A percentile compares a stretch with the other conserved stretches of the same genome.
Conservation (phyloP, 1,284 basidiomycete species). For the Rhodotorula sp. region DNA sequence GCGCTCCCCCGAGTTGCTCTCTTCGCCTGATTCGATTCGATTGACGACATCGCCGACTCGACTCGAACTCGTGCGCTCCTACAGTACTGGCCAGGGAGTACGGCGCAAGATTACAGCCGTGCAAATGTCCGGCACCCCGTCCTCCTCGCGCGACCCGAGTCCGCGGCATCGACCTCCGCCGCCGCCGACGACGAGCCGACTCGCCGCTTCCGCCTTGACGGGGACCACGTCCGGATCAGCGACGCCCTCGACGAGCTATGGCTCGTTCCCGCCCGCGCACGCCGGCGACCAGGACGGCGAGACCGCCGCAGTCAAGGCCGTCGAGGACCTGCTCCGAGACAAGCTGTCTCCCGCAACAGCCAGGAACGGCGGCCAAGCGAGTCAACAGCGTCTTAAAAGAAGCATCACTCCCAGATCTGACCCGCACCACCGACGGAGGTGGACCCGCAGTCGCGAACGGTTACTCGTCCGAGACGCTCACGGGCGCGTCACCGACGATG, state of each 20-base stretch:
- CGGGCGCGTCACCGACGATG: constrained; percentile 18
- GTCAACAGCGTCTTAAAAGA: no score
- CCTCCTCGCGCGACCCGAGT: background rate
- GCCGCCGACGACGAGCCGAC: no score
- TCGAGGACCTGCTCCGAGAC: constrained; percentile 1
- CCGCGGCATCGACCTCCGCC: background rate
- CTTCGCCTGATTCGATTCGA: no score
- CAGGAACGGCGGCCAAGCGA: no score
- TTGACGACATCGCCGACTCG: no score
- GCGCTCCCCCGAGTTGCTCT: no score
- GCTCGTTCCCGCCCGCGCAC: constrained; percentile 30
- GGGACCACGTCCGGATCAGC: constrained; percentile 30
- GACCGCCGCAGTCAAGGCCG: background rate
- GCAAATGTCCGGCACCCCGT: background rate
- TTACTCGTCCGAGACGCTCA: constrained; percentile 6
- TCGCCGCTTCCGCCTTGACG: constrained; percentile 20
- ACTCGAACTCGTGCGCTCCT: no score
- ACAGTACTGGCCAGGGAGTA: no score
- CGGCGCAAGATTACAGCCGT: no score
- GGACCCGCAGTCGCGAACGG: constrained; percentile 22
- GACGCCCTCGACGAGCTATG: constrained; percentile 28
- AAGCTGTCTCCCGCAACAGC: background rate
- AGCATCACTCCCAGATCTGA: no score
- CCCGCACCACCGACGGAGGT: constrained; percentile 4
- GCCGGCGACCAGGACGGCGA: background rate